Conservation (phyloP, 129 eudicot species). For the Saussurea involucrata region DNA sequence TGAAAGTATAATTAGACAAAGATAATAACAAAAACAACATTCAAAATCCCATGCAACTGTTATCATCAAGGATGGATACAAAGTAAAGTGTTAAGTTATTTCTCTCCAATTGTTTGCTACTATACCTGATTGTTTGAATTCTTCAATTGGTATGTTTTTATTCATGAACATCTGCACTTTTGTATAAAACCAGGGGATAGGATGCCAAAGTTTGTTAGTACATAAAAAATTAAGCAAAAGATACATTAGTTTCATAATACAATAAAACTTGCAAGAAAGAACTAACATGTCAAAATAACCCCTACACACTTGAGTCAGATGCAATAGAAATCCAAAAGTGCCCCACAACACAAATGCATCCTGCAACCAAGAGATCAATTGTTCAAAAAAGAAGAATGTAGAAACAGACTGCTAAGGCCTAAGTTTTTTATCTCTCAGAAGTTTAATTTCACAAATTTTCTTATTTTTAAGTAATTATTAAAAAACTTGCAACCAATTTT, state of each 20-base stretch:
- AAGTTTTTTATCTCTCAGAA: not conserved
- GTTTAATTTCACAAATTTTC: not conserved
- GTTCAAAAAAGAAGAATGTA: not conserved
- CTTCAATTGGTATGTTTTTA: not conserved
- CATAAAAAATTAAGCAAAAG: too few species aligned
- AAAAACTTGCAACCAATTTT: too few species aligned
- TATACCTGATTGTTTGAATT: not conserved
- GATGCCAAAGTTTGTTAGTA: not conserved
- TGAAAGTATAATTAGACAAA: not conserved
- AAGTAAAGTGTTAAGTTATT: not conserved
- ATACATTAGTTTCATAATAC: not conserved
- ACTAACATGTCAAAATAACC: not conserved
- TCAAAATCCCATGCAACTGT: not conserved
- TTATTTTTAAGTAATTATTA: too few species aligned
- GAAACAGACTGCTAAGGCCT: slow-evolving; percentile 1
- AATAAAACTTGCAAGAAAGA: not conserved
- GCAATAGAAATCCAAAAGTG: slow-evolving; percentile 91
- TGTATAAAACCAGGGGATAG: not conserved
- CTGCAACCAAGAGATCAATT: slow-evolving; percentile 41
- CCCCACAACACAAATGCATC: slow-evolving; percentile 98
- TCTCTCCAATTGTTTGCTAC: not conserved
- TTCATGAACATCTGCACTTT: not conserved
- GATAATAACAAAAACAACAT: not conserved
- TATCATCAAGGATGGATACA: not conserved
- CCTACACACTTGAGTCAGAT: slow-evolving; percentile 79